These are phyloP conservation scores for Xylariaceae sp. DNA, from an alignment of 2,329 filamentous ascomycete species.

Conservation along the genomic window DNA sequence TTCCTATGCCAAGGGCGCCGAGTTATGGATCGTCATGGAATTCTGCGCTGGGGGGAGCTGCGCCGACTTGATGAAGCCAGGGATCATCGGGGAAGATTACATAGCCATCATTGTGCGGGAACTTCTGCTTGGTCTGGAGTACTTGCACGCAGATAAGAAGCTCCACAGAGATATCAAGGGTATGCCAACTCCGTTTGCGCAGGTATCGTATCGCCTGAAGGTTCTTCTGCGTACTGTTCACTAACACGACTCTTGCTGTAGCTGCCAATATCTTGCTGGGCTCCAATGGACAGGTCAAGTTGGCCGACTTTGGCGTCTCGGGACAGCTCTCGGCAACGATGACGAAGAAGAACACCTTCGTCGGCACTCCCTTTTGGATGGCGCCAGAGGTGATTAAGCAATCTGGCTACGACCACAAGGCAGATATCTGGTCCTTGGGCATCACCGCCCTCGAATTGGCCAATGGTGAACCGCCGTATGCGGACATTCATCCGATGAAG, in stretches of 20 bases:
- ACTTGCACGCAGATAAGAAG: slow-evolving; percentile 92
- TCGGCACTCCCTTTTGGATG: slow-evolving; percentile 99
- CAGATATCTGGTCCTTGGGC: slow-evolving; percentile 94
- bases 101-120: slow-evolving; percentile 94
- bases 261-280: slow-evolving; percentile 90
- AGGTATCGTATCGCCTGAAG: not conserved
- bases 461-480: slow-evolving; percentile 87
- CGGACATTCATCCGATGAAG: slow-evolving; percentile 98
- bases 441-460: slow-evolving; percentile 92
- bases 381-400: slow-evolving; percentile 98
- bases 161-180: slow-evolving; percentile 95
- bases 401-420: slow-evolving; percentile 95
- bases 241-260: slow-evolving; percentile 31
- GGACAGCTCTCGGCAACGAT: slow-evolving; percentile 95
- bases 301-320: slow-evolving; percentile 95
- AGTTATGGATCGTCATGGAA: slow-evolving; percentile 99
- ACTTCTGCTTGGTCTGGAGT: slow-evolving; percentile 82
- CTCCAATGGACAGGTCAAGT: slow-evolving; percentile 89
- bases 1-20: slow-evolving; percentile 90
- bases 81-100: slow-evolving; percentile 86
- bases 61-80: slow-evolving; percentile 91
- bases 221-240: slow-evolving; percentile 16
- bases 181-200: slow-evolving; percentile 30
- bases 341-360: slow-evolving; percentile 99
- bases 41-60: slow-evolving; percentile 97